Evolutionary conservation across 345 rosid genomes (phyloP).

Genomic region (Odontarrhena argentea): DNA sequence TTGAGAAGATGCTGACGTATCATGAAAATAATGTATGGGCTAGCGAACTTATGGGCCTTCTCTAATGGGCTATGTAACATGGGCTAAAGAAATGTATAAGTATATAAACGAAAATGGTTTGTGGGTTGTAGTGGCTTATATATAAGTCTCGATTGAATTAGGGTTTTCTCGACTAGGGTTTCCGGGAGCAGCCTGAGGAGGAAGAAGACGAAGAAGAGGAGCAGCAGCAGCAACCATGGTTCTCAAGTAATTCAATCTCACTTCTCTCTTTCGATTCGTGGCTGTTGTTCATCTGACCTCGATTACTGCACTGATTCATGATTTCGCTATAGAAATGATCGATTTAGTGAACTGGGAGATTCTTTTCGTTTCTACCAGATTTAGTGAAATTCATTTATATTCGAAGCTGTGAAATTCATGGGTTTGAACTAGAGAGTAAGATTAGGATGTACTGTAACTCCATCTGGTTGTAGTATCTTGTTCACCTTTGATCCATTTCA

Average conservation of each 20-base stretch:
- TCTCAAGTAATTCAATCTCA: conserved; percentile 43
- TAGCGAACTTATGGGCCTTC: not conserved
- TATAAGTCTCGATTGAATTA: conserved; percentile 30
- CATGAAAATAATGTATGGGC: not conserved
- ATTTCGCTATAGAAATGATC: not conserved
- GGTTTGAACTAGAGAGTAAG: not conserved
- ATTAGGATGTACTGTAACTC: not conserved
- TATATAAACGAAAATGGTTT: conserved; percentile 15
- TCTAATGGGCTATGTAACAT: not conserved
- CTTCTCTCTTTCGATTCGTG: not conserved
- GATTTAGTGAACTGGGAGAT: not conserved
- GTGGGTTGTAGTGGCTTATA: conserved; percentile 25
- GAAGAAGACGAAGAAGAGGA: conserved; percentile 24
- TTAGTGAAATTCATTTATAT: not conserved
- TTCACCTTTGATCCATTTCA: not conserved
- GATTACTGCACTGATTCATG: not conserved
- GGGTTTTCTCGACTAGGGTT: conserved; percentile 35
- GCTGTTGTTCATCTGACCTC: not conserved
- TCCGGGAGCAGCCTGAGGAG: conserved; percentile 33
- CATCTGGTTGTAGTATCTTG: conserved; percentile 11
- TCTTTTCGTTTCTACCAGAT: not conserved
- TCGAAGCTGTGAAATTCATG: not conserved
- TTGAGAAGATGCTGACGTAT: conserved; percentile 33
- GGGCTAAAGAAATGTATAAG: conserved; percentile 3
- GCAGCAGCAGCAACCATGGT: conserved; percentile 40